Percentiles rank a stretch among this genome's conserved stretches.
phyloP scores from a whole-genome alignment of 768 basidiomycete genomes.

The Tubosaeta brunneosetosa region DNA sequence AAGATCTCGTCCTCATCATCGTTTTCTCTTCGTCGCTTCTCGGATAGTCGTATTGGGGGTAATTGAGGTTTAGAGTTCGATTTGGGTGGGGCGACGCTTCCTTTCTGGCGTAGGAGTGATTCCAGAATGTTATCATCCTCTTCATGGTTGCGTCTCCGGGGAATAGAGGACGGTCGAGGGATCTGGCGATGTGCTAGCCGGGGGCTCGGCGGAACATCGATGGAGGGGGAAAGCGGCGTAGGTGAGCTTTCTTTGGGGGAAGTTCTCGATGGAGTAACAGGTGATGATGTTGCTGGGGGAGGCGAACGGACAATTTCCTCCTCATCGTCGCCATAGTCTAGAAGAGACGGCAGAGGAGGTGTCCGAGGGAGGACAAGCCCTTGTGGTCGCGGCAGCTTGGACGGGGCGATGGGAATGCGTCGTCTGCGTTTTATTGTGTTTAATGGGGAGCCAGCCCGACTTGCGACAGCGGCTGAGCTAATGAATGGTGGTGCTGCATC shows the following conservation, averaged over 20 bases:
- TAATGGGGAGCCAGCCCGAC: conserved; percentile 28
- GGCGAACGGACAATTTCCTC: conserved; percentile 26
- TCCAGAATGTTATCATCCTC: conserved; percentile 58
- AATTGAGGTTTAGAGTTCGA: conserved; percentile 30
- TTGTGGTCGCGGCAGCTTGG: conserved; percentile 46
- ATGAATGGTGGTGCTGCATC: conserved; percentile 36
- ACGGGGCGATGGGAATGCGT: conserved; percentile 40
- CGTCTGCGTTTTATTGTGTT: conserved; percentile 57
- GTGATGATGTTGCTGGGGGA: conserved; percentile 12
- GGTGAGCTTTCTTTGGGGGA: conserved; percentile 13
- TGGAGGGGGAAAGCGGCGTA: conserved; percentile 30
- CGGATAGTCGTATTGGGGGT: conserved; percentile 50
- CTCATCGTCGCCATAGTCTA: conserved; percentile 75
- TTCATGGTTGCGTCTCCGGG: conserved; percentile 39
- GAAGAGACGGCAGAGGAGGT: conserved; percentile 54
- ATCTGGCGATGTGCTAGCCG: conserved; percentile 37
- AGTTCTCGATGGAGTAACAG: conserved; percentile 11
- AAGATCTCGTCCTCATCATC: conserved; percentile 69
- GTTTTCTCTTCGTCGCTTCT: conserved; percentile 67
- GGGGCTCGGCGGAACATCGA: conserved; percentile 35
- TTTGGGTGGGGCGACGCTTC: conserved; percentile 36
- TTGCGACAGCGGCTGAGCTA: conserved; percentile 23
- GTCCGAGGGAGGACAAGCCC: conserved; percentile 39
- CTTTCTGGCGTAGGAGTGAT: conserved; percentile 40
- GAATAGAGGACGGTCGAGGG: conserved; percentile 38